Conservation (phyloP, 805 yeast species). For the Komagataella populi region DNA sequence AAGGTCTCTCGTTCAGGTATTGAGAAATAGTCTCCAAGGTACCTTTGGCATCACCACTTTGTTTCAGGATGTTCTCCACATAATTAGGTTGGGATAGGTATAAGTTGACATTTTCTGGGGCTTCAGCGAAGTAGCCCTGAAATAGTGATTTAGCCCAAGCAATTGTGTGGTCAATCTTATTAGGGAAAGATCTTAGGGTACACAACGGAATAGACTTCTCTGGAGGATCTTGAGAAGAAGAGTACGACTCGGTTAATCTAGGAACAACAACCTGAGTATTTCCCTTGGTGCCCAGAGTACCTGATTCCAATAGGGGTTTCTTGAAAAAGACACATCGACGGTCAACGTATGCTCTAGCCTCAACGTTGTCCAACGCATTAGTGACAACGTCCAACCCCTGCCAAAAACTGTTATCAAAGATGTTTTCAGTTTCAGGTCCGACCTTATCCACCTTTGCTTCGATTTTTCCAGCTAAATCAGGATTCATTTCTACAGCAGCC, state of each 20-base stretch:
- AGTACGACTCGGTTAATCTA: conserved; percentile 84
- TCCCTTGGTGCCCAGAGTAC: conserved; percentile 97
- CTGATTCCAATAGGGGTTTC: conserved; percentile 88
- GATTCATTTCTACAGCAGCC: conserved; percentile 80
- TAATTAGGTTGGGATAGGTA: conserved; percentile 86
- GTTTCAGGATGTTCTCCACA: conserved; percentile 83
- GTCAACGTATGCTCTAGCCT: conserved; percentile 95
- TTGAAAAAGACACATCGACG: conserved; percentile 89
- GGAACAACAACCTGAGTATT: conserved; percentile 96
- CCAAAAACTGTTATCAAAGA: conserved; percentile 85
- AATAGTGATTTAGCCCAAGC: conserved; percentile 97
- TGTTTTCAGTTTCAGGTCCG: conserved; percentile 82
- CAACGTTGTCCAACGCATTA: conserved; percentile 94
- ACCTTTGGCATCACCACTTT: conserved; percentile 83
- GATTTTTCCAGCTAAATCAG: conserved; percentile 67
- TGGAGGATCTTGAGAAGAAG: conserved; percentile 96
- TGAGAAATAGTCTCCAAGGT: conserved; percentile 69
- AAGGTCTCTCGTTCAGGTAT: conserved; percentile 70
- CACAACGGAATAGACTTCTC: conserved; percentile 96
- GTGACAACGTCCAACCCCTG: conserved; percentile 73
- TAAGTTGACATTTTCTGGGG: conserved; percentile 88
- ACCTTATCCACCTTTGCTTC: conserved; percentile 74
- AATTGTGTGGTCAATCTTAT: conserved; percentile 95
- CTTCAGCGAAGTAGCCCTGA: conserved; percentile 81
- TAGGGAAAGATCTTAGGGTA: conserved; percentile 94